Evolutionary conservation across 805 yeast genomes (phyloP), one percentile per base, ranked within the genome.

Genomic region (Starmera caribaea): DNA sequence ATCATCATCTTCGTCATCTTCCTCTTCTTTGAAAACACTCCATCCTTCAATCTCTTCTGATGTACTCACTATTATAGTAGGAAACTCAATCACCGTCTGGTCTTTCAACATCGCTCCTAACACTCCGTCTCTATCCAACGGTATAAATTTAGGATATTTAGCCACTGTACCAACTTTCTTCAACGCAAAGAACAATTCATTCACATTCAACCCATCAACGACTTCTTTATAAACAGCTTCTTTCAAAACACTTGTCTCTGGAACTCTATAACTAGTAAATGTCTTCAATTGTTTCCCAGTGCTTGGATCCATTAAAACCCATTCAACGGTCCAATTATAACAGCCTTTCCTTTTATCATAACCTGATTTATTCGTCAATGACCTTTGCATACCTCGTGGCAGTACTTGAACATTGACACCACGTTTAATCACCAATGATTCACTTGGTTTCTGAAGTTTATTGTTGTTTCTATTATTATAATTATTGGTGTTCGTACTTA

Each of bases 301-400:
- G 4, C 55, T 47, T 11, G 54, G 53, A 12, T 56, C 59, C 4
- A 72, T 55, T 2, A 79, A 43, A 1, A 73, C 53, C 84, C 87
- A 82, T 54, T 87, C 95, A 0, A 87, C 59, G 0, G 94, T 80
- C 96, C 96, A 87, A 14, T 72, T 73, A 54, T 73, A 86, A 8
- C 71, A 55, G 38, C 77, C 73, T 43, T 67, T 60, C 43, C 70
- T 70, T 54, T 75, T 73, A 55, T 86, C 89, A 69, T 76, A 83
- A 3, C 79, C 77, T 0, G 88, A 73, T 48, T 76, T 79, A 53
- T 87, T 87, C 41, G 66, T 56, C 5, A 54, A 53, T 3, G 84
- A 66, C 36, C 95, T 60, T 14, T 77, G 70, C 94, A 87, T 84
- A 0, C 92, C 95, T 16, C 63, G 62, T 0, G 95, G 94, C 17